These are phyloP conservation scores for Rhizopus microsporus DNA, from an alignment of 371 early-diverging fungal species.

Conservation along the genomic window DNA sequence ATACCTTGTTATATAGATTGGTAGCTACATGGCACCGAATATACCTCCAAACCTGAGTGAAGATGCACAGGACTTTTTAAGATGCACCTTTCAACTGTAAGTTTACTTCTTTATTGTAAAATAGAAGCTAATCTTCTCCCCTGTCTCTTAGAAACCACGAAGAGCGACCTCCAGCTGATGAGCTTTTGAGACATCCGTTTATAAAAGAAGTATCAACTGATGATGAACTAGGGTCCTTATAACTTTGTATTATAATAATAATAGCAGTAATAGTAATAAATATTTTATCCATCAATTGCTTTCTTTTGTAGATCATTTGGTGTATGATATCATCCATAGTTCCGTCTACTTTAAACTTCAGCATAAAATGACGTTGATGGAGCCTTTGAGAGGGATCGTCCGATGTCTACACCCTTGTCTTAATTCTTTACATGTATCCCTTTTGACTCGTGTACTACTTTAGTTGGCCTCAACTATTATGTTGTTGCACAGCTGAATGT, in stretches of 20 bases:
- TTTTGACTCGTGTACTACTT: no score
- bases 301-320: neutral
- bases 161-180: constrained; percentile 60
- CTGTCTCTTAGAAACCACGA: constrained; percentile 55
- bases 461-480: no score
- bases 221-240: neutral
- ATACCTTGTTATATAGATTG: constrained; percentile 55
- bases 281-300: neutral
- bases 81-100: constrained; percentile 74
- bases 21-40: constrained; percentile 78
- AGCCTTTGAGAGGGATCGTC: no score
- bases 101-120: constrained; percentile 17
- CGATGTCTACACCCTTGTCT: no score
- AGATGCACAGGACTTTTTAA: constrained; percentile 79
- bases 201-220: constrained; percentile 8
- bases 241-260: neutral
- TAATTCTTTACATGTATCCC: no score
- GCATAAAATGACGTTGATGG: no score
- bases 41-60: constrained; percentile 73
- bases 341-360: no score
- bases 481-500: no score
- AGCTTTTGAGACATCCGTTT: constrained; percentile 62
- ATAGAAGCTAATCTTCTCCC: no score
- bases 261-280: neutral
- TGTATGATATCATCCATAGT: no score